A percentile compares a stretch with the other conserved stretches of the same genome.
Evolutionary conservation across 305 asterid genomes (phyloP).

Genomic region (Rubia balearica): DNA sequence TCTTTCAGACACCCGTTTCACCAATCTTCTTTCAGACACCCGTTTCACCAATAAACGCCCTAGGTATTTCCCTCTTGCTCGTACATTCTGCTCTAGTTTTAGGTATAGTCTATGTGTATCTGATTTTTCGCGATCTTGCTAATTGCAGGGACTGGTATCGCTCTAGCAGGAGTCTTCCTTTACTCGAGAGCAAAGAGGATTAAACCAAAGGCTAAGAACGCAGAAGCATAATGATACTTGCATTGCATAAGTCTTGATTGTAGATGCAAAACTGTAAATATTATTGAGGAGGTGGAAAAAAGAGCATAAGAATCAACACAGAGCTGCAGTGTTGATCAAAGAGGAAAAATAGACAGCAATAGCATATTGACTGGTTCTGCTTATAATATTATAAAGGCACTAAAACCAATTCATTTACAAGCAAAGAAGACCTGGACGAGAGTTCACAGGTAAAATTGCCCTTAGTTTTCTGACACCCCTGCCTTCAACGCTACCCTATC

Average conservation of each 20-base stretch:
- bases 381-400: neutral
- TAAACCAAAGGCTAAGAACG: slow-evolving; percentile 38
- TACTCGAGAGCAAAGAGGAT: slow-evolving; percentile 71
- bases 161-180: slow-evolving; percentile 76
- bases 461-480: neutral
- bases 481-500: slow-evolving; percentile 1
- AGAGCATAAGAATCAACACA: neutral
- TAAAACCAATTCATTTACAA: slow-evolving; percentile 10
- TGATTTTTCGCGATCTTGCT: neutral
- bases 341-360: neutral
- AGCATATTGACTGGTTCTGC: neutral
- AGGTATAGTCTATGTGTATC: neutral
- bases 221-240: slow-evolving; percentile 7
- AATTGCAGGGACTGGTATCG: slow-evolving; percentile 65
- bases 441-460: neutral
- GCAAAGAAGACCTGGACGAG: neutral
- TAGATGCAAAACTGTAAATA: neutral
- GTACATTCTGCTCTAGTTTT: neutral
- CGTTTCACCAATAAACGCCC: slow-evolving; percentile 46
- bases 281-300: neutral
- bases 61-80: slow-evolving; percentile 31
- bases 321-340: neutral
- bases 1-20: slow-evolving; percentile 66
- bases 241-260: neutral
- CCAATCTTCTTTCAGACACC: slow-evolving; percentile 61